Percentiles rank a stretch among this genome's conserved stretches.
These are phyloP conservation scores for Trametes sanguinea DNA, from an alignment of 768 basidiomycete species.

Conservation along the genomic window DNA sequence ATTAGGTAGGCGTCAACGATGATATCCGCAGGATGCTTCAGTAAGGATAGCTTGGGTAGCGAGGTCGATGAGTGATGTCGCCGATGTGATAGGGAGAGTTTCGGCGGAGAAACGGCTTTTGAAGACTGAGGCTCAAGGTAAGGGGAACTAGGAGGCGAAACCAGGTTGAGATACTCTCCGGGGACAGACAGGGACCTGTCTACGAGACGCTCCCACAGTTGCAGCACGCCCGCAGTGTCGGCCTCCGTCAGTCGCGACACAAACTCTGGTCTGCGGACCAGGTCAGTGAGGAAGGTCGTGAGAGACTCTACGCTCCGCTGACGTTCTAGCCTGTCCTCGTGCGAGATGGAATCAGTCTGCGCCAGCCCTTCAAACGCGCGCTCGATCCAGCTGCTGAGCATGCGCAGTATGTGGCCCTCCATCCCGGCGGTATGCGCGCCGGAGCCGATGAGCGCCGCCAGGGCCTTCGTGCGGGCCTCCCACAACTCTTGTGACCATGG, in stretches of 20 bases:
- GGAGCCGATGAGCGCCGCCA: constrained; percentile 61
- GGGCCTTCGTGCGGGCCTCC: constrained; percentile 68
- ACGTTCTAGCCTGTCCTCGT: constrained; percentile 50
- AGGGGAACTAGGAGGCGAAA: constrained; percentile 32
- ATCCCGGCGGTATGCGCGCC: constrained; percentile 66
- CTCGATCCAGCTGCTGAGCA: constrained; percentile 67
- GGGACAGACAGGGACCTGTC: constrained; percentile 47
- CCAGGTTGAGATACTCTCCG: constrained; percentile 18
- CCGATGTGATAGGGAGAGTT: constrained; percentile 45
- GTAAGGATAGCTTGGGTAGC: constrained; percentile 35
- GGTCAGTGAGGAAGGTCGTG: constrained; percentile 54
- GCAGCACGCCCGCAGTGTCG: constrained; percentile 55
- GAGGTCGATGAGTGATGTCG: constrained; percentile 67
- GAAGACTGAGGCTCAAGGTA: constrained; percentile 30
- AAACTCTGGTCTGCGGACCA: constrained; percentile 53
- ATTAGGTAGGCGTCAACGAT: constrained; percentile 63
- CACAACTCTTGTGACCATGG: constrained; percentile 70
- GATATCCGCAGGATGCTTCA: constrained; percentile 61
- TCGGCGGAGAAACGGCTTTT: constrained; percentile 33
- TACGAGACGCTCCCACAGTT: constrained; percentile 62
- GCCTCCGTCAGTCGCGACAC: constrained; percentile 62
- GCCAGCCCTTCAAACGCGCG: constrained; percentile 58
- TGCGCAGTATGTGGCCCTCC: constrained; percentile 54
- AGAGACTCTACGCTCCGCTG: constrained; percentile 66
- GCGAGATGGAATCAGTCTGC: constrained; percentile 37